A percentile compares a stretch with the other conserved stretches of the same genome.
phyloP scores from a whole-genome alignment of 306 rosid genomes.

The Canavalia gladiata region DNA sequence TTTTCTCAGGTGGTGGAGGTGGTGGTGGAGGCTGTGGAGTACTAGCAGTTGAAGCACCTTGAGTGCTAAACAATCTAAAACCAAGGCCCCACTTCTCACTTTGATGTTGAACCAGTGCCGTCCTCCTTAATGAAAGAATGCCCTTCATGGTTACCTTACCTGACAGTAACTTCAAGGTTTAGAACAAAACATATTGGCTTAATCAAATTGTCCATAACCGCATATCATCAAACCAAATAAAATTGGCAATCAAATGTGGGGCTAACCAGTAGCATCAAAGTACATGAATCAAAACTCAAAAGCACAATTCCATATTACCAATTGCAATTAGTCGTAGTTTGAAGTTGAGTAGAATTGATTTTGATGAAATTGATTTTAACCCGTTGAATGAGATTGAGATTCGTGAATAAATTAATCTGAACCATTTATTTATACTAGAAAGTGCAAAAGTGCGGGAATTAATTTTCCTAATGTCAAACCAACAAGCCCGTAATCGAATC shows the following conservation, averaged over 20 bases:
- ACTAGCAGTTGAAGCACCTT: conserved; percentile 68
- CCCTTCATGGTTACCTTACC: conserved; percentile 83
- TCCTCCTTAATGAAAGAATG: conserved; percentile 66
- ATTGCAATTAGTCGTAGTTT: background rate
- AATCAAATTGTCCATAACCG: conserved; percentile 8
- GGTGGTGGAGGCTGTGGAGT: conserved; percentile 95
- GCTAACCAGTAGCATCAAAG: conserved; percentile 14
- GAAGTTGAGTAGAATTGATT: no score
- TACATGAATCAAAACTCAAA: conserved; percentile 7
- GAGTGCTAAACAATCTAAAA: conserved; percentile 79
- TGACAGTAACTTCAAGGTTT: conserved; percentile 44
- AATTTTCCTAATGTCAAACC: no score
- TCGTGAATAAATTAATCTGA: no score
- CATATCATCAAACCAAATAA: background rate
- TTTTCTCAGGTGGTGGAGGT: conserved; percentile 91
- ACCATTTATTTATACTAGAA: no score
- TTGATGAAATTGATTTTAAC: no score
- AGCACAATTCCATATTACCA: background rate
- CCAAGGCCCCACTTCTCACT: conserved; percentile 63
- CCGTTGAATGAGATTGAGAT: no score
- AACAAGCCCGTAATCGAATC: background rate
- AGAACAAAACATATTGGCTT: conserved; percentile 8
- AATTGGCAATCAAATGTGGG: background rate
- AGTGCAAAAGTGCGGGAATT: no score
- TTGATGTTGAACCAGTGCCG: conserved; percentile 59